phyloP scores from a whole-genome alignment of 768 basidiomycete species.

The Mycena venus region DNA sequence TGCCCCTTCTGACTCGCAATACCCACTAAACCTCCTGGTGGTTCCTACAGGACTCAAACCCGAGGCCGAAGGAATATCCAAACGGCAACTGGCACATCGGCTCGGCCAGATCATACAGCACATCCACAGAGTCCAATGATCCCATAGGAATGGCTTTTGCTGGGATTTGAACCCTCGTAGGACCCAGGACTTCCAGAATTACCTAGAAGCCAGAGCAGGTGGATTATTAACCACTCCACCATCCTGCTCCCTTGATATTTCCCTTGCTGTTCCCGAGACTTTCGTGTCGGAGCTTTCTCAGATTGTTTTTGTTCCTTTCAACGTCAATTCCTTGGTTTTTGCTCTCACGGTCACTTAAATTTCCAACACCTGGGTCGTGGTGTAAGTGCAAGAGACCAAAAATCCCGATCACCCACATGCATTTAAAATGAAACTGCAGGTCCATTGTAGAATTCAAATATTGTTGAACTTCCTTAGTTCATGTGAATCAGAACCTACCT shows the following conservation, averaged over 20 bases:
- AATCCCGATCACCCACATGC: too few species aligned
- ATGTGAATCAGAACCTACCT: too few species aligned
- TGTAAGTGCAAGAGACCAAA: too few species aligned
- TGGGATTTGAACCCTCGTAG: background rate
- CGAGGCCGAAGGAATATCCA: background rate
- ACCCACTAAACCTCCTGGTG: constrained; percentile 6
- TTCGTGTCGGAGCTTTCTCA: too few species aligned
- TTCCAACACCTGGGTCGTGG: too few species aligned
- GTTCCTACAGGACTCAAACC: background rate
- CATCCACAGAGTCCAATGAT: background rate
- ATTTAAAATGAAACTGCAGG: too few species aligned
- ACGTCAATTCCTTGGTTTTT: too few species aligned
- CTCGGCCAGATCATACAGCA: background rate
- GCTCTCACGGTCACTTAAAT: too few species aligned
- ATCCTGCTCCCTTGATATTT: background rate
- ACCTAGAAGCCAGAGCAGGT: background rate
- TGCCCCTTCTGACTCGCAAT: background rate
- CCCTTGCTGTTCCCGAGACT: too few species aligned
- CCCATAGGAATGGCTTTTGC: background rate
- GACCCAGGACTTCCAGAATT: background rate
- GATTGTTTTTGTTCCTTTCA: too few species aligned
- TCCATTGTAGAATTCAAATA: too few species aligned
- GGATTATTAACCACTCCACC: background rate
- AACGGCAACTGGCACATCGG: background rate
- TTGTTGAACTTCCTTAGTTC: too few species aligned